Evolutionary conservation across 2,329 filamentous ascomycete species (phyloP).

Genomic region (Exophiala dermatitidis): DNA sequence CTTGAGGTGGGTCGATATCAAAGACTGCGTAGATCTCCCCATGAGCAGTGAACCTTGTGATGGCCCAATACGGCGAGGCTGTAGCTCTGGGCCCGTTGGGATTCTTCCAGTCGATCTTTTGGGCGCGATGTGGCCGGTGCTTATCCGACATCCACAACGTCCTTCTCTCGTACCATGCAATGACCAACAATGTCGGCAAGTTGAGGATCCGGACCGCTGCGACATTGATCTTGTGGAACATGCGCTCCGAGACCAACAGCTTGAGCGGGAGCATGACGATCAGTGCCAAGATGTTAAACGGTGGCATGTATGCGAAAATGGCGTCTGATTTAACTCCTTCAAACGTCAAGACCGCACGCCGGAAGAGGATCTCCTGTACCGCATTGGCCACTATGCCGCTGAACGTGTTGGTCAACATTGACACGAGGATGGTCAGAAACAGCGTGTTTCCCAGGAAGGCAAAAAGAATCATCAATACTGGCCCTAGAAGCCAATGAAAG

Average conservation of each 20-base stretch:
- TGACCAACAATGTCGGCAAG: conserved; percentile 63
- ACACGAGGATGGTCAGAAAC: conserved; percentile 82
- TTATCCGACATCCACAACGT: conserved; percentile 50
- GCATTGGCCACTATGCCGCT: conserved; percentile 69
- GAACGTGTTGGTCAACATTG: conserved; percentile 80
- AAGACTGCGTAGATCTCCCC: conserved; percentile 67
- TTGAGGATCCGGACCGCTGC: conserved; percentile 67
- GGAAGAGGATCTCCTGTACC: conserved; percentile 75
- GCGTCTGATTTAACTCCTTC: conserved; percentile 81
- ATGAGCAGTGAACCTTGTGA: conserved; percentile 62
- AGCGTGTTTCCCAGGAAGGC: conserved; percentile 77
- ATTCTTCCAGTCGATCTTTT: conserved; percentile 22
- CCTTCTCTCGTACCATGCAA: conserved; percentile 63
- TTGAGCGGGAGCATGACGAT: conserved; percentile 68
- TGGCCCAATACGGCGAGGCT: conserved; percentile 52
- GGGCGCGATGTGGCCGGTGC: conserved; percentile 3
- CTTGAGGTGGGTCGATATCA: conserved; percentile 60
- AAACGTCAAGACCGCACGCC: conserved; percentile 70
- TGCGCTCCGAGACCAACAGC: conserved; percentile 67
- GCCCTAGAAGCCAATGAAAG: conserved; percentile 73
- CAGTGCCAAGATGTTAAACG: conserved; percentile 74
- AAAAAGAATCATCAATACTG: conserved; percentile 72
- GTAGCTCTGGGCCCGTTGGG: conserved; percentile 17
- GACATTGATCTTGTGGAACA: conserved; percentile 88
- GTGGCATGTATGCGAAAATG: conserved; percentile 73